Conservation (phyloP, 805 yeast species). For the Yarrowia porcina region DNA sequence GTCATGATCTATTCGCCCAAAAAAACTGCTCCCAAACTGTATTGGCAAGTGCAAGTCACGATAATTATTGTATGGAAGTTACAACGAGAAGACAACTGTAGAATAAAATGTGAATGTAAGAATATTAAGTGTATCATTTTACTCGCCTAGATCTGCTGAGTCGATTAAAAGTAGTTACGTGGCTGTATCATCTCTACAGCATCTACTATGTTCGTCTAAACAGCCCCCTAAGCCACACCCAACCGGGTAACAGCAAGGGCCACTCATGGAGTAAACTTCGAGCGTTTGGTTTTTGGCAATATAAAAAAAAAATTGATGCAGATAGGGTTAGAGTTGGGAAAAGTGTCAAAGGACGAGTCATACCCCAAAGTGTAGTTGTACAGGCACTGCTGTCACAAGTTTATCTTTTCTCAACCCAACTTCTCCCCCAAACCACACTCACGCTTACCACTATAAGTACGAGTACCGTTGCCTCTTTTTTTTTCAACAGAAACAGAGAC, state of each 20-base stretch:
- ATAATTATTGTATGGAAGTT: neutral
- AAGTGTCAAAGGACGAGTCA: conserved; percentile 11
- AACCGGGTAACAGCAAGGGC: conserved; percentile 7
- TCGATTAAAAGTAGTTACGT: neutral
- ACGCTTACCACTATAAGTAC: conserved; percentile 22
- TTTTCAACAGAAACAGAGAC: conserved; percentile 2
- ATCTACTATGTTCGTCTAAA: neutral
- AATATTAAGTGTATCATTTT: neutral
- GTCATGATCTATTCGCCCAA: neutral
- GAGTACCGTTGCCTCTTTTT: conserved; percentile 15
- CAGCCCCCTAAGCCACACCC: neutral
- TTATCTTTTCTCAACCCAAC: neutral
- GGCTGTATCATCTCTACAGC: neutral
- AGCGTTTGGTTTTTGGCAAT: too few relatives aligned
- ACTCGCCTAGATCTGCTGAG: too few relatives aligned
- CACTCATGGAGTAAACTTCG: neutral
- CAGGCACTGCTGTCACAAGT: neutral
- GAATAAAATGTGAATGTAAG: too few relatives aligned
- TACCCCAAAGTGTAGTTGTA: neutral
- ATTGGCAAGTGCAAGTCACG: conserved; percentile 5
- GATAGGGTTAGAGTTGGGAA: neutral
- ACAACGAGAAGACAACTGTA: neutral
- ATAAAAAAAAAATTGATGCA: neutral
- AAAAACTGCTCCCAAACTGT: conserved; percentile 3
- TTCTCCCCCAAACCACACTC: conserved; percentile 10